Evolutionary conservation across 2,329 filamentous ascomycete genomes (phyloP).

Genomic region (Talaromyces albobiverticillius): DNA sequence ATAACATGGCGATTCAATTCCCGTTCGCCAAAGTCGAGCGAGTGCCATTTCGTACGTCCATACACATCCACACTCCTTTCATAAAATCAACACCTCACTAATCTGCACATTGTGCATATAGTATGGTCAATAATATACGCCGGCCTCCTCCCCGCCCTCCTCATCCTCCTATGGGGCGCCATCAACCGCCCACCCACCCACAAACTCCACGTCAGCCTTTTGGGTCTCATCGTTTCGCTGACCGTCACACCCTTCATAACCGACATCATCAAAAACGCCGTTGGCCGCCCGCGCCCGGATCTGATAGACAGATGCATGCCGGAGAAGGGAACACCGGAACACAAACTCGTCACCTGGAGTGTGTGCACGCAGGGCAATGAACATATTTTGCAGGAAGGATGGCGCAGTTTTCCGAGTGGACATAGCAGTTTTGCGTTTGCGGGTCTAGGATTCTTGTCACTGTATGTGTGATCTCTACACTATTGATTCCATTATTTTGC

Average conservation of each 20-base stretch:
- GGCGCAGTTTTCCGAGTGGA: constrained; percentile 63
- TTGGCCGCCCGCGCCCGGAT: constrained; percentile 80
- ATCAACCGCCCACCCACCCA: constrained; percentile 63
- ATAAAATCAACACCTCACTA: background rate
- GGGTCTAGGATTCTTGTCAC: constrained; percentile 58
- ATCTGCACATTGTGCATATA: constrained; percentile 14
- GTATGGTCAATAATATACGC: constrained; percentile 76
- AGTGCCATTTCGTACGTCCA: constrained; percentile 67
- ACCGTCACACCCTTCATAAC: constrained; percentile 79
- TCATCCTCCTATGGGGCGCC: constrained; percentile 66
- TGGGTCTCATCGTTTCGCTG: constrained; percentile 75
- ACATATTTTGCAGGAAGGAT: constrained; percentile 61
- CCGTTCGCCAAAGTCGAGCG: constrained; percentile 82
- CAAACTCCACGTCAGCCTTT: constrained; percentile 80
- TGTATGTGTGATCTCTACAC: constrained; percentile 32
- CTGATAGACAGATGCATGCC: constrained; percentile 85
- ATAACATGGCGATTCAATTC: constrained; percentile 79
- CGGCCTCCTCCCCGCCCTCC: constrained; percentile 64
- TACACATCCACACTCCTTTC: constrained; percentile 16
- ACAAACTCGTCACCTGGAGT: constrained; percentile 50
- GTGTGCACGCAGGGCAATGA: constrained; percentile 51
- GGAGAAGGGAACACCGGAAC: constrained; percentile 52
- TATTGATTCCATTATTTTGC: too few species aligned
- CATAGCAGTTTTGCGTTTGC: constrained; percentile 62
- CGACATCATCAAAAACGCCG: constrained; percentile 85